Evolutionary conservation across 441 rosid genomes (phyloP).

Genomic region (Erodium moschatum): DNA sequence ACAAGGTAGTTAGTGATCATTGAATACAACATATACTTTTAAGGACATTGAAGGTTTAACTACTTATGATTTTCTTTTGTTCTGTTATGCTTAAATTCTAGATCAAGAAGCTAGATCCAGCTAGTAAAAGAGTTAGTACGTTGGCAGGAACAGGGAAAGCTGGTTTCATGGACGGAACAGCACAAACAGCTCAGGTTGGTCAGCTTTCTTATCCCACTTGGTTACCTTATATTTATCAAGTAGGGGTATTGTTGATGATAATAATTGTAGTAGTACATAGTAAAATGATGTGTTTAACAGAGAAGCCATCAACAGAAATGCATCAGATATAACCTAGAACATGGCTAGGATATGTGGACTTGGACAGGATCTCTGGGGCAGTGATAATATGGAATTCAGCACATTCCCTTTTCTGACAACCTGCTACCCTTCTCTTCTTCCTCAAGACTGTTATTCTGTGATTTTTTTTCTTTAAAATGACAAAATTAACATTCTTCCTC

Average conservation of each 20-base stretch:
- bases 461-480: no score
- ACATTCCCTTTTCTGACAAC: background rate
- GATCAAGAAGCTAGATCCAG: slow-evolving; percentile 85
- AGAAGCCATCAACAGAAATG: background rate
- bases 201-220: slow-evolving; percentile 4
- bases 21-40: background rate
- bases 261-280: background rate
- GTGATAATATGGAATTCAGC: background rate
- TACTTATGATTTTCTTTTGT: background rate
- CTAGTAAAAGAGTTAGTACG: slow-evolving; percentile 59
- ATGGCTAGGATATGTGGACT: background rate
- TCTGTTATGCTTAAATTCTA: slow-evolving; percentile 26
- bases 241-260: background rate
- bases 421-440: no score
- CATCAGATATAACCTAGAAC: no score
- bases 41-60: background rate
- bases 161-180: slow-evolving; percentile 81
- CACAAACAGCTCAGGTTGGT: slow-evolving; percentile 63
- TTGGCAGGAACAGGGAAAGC: slow-evolving; percentile 94
- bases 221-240: background rate
- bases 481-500: background rate
- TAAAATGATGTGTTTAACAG: background rate
- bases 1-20: slow-evolving; percentile 47
- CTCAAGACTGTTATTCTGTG: no score
- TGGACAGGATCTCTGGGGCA: background rate